Conservation (phyloP, 1,139 yeast species). For the Saccharomycopsis hybrid region DNA sequence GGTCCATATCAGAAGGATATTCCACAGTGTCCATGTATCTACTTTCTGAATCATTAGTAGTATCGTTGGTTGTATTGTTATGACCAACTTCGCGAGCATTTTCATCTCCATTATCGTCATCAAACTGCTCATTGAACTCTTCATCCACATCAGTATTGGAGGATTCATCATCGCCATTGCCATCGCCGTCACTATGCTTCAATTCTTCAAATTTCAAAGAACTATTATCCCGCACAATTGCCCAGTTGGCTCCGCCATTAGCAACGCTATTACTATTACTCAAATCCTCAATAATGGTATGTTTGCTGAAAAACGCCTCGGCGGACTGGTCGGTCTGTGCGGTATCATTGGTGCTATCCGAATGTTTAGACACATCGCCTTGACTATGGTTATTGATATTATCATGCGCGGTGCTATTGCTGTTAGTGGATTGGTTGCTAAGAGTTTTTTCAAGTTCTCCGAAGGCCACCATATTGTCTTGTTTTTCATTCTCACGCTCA, state of each 20-base stretch:
- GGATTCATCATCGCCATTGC: neutral
- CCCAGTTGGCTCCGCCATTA: constrained; percentile 7
- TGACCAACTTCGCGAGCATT: neutral
- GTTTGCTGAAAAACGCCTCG: neutral
- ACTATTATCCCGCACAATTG: constrained; percentile 6
- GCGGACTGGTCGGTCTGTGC: too few species aligned
- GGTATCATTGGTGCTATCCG: neutral
- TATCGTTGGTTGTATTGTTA: neutral
- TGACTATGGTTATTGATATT: neutral
- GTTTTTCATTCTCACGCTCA: neutral
- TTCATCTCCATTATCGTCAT: neutral
- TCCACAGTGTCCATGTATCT: constrained; percentile 16
- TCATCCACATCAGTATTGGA: constrained; percentile 11
- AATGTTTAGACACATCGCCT: neutral
- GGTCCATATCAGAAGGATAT: neutral
- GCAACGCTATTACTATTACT: neutral
- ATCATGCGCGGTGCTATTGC: neutral
- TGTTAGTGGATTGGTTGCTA: constrained; percentile 3
- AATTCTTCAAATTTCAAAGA: neutral
- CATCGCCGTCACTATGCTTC: neutral
- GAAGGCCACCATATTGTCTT: neutral
- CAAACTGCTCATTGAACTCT: constrained; percentile 15
- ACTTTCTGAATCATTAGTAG: neutral
- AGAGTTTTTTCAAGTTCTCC: constrained; percentile 14
- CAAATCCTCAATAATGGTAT: neutral